These are phyloP conservation scores for Aspergillus sp. DNA, from an alignment of 2,329 filamentous ascomycete species.

Conservation along the genomic window DNA sequence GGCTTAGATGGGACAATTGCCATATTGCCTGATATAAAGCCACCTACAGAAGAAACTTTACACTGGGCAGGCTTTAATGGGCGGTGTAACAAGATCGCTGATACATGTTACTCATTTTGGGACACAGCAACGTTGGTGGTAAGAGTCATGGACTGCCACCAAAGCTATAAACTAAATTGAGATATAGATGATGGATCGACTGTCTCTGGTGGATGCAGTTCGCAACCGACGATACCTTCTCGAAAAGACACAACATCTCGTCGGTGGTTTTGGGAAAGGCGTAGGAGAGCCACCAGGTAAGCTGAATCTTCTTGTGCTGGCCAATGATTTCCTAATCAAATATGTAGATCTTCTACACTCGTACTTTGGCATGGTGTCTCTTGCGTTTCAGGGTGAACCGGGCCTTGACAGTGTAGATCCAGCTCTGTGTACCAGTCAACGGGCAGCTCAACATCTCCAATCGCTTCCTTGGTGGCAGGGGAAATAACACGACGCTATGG, in stretches of 20 bases:
- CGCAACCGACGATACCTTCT: constrained; percentile 74
- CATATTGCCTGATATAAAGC: constrained; percentile 20
- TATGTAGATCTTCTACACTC: constrained; percentile 72
- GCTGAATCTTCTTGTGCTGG: constrained; percentile 3
- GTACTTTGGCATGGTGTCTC: constrained; percentile 77
- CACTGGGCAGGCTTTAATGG: constrained; percentile 77
- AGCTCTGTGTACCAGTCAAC: constrained; percentile 66
- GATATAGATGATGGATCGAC: constrained; percentile 53
- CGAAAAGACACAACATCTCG: constrained; percentile 77
- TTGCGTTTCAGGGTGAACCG: constrained; percentile 68
- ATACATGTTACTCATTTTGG: constrained; percentile 98
- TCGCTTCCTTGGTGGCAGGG: constrained; percentile 35
- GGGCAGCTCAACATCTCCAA: constrained; percentile 36
- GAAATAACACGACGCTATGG: neutral
- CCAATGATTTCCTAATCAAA: no score
- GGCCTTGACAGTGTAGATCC: constrained; percentile 69
- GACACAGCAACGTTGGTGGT: constrained; percentile 61
- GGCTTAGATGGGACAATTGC: constrained; percentile 20
- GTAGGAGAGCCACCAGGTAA: constrained; percentile 63
- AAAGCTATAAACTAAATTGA: constrained; percentile 4
- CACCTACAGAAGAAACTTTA: constrained; percentile 25
- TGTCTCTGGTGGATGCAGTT: constrained; percentile 53
- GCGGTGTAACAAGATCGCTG: constrained; percentile 81
- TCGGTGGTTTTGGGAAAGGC: constrained; percentile 76
- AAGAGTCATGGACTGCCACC: constrained; percentile 9